Evolutionary conservation across 768 basidiomycete species (phyloP).

Genomic region (Pleurotus sapidus): DNA sequence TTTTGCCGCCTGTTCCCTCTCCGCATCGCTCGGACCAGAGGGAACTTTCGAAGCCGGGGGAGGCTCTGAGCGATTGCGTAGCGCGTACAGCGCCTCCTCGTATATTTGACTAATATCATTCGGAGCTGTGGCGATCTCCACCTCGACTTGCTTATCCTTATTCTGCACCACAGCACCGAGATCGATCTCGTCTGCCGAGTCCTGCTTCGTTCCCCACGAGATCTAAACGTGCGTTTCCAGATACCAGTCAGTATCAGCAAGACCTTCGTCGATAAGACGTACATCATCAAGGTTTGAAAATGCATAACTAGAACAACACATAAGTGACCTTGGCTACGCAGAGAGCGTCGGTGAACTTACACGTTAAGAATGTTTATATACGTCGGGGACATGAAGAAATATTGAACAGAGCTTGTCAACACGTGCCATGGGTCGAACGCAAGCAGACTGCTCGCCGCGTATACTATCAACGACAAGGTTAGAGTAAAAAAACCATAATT

Average conservation of each 20-base stretch:
- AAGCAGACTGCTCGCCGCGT: slow-evolving; percentile 71
- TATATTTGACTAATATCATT: slow-evolving; percentile 84
- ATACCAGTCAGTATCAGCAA: neutral
- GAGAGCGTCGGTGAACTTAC: slow-evolving; percentile 35
- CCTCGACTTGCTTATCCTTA: slow-evolving; percentile 78
- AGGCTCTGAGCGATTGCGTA: slow-evolving; percentile 49
- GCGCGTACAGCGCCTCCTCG: slow-evolving; percentile 76
- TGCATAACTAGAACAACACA: slow-evolving; percentile 59
- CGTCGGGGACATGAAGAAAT: slow-evolving; percentile 81
- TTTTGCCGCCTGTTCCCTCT: slow-evolving; percentile 71
- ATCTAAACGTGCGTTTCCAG: slow-evolving; percentile 41
- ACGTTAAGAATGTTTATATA: slow-evolving; percentile 78
- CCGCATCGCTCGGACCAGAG: slow-evolving; percentile 39
- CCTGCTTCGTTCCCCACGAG: slow-evolving; percentile 97
- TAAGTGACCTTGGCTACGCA: slow-evolving; percentile 10
- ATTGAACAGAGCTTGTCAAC: slow-evolving; percentile 86
- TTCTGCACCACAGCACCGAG: slow-evolving; percentile 84
- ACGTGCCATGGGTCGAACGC: slow-evolving; percentile 98
- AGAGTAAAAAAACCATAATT: neutral
- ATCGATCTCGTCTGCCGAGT: slow-evolving; percentile 67
- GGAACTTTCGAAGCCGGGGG: slow-evolving; percentile 23
- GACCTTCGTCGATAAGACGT: slow-evolving; percentile 17
- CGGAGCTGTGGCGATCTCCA: slow-evolving; percentile 79
- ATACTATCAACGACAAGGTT: slow-evolving; percentile 43
- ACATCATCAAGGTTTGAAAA: slow-evolving; percentile 87